phyloP scores from a whole-genome alignment of 176 grass and related monocot genomes.

The Ananas comosus region DNA sequence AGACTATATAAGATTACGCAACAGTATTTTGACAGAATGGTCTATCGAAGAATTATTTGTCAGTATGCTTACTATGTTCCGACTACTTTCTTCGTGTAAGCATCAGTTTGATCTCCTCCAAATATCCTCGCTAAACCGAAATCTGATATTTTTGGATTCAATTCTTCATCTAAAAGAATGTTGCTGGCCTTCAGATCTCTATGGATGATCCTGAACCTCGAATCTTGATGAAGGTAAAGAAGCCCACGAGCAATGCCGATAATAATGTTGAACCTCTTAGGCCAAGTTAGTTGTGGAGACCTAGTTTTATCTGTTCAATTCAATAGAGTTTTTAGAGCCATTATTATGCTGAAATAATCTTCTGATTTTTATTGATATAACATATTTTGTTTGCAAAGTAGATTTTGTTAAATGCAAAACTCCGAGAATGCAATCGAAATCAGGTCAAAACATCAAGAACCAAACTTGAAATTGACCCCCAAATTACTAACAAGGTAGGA shows the following conservation, averaged over 20 bases:
- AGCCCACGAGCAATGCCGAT: conserved; percentile 13
- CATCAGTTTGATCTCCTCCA: conserved; percentile 16
- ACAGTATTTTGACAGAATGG: neutral
- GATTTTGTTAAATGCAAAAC: neutral
- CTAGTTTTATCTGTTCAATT: conserved; percentile 13
- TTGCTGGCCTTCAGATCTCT: conserved; percentile 16
- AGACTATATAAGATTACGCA: neutral
- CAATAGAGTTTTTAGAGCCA: neutral
- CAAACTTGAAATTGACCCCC: too few relatives aligned
- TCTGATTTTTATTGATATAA: neutral
- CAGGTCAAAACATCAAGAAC: neutral
- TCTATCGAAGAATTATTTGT: neutral
- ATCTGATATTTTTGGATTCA: conserved; percentile 23
- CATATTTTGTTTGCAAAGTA: too few relatives aligned
- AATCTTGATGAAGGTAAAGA: conserved; percentile 22
- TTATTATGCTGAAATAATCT: neutral
- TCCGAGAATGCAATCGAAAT: neutral
- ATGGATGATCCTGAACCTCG: conserved; percentile 16
- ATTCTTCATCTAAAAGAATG: conserved; percentile 15
- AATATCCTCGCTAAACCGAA: conserved; percentile 21
- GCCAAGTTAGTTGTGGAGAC: conserved; percentile 3
- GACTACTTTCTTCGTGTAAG: conserved; percentile 6
- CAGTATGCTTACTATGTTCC: conserved; percentile 14
- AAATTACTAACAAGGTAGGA: neutral
- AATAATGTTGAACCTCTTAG: conserved; percentile 13